These are phyloP conservation scores for Suillus hirtellus DNA, from an alignment of 768 basidiomycete genomes.

Conservation along the genomic window DNA sequence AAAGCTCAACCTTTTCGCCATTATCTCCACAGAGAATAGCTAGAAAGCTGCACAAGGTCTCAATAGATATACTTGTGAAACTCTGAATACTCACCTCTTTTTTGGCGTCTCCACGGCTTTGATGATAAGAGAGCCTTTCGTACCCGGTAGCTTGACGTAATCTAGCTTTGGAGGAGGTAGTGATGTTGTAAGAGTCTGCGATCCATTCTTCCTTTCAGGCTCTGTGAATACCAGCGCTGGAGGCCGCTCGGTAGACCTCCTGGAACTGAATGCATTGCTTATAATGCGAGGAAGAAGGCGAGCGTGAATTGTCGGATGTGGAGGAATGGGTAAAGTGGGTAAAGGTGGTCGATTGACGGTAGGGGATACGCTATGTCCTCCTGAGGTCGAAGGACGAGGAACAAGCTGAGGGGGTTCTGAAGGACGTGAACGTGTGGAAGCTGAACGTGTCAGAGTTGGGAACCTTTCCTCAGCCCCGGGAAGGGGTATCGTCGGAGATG, in stretches of 20 bases:
- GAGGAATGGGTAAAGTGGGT: slow-evolving; percentile 27
- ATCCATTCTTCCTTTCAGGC: slow-evolving; percentile 38
- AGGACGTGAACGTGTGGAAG: slow-evolving; percentile 23
- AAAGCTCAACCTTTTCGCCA: slow-evolving; percentile 91
- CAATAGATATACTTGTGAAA: slow-evolving; percentile 11
- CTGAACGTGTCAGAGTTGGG: slow-evolving; percentile 27
- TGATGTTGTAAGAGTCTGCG: slow-evolving; percentile 36
- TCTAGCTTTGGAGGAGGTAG: slow-evolving; percentile 82
- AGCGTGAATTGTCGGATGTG: slow-evolving; percentile 41
- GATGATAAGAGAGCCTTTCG: slow-evolving; percentile 79
- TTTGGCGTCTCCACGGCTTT: slow-evolving; percentile 88
- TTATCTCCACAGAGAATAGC: slow-evolving; percentile 91
- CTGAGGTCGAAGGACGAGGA: slow-evolving; percentile 38
- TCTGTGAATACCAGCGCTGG: slow-evolving; percentile 39
- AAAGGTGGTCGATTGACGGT: slow-evolving; percentile 21
- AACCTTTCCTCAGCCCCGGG: slow-evolving; percentile 20
- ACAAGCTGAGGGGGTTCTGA: slow-evolving; percentile 17
- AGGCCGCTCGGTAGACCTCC: slow-evolving; percentile 60
- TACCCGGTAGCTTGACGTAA: slow-evolving; percentile 90
- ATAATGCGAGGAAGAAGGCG: slow-evolving; percentile 75
- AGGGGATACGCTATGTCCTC: slow-evolving; percentile 26
- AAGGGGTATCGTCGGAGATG: slow-evolving; percentile 20
- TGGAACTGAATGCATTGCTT: slow-evolving; percentile 58
- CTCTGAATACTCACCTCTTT: slow-evolving; percentile 62
- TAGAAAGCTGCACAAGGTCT: slow-evolving; percentile 60